A percentile compares a stretch with the other conserved stretches of the same genome.
These are phyloP conservation scores for Cordyceps javanica DNA, from an alignment of 2,329 filamentous ascomycete species.

Conservation along the genomic window DNA sequence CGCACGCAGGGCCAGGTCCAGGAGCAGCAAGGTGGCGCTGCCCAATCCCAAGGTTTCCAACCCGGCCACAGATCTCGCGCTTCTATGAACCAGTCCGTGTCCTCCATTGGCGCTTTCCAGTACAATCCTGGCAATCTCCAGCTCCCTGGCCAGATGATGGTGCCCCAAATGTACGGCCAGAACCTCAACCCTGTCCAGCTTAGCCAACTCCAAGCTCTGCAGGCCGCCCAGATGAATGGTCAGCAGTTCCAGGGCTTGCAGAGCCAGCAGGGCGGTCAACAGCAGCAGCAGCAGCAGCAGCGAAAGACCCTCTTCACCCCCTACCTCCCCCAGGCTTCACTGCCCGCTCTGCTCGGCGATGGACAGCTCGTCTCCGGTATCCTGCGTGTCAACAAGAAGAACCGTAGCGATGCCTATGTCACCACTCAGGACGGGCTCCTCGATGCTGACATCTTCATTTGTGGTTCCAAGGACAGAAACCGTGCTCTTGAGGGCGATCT, in stretches of 20 bases:
- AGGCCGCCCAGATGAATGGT: constrained; percentile 77
- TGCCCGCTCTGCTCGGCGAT: constrained; percentile 83
- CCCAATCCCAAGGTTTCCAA: constrained; percentile 71
- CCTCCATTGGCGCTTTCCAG: constrained; percentile 78
- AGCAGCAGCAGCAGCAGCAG: constrained; percentile 85
- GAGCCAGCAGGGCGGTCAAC: constrained; percentile 63
- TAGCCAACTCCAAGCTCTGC: constrained; percentile 84
- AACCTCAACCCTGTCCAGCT: constrained; percentile 84
- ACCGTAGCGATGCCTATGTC: constrained; percentile 96
- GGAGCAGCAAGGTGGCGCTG: constrained; percentile 42
- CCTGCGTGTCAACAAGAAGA: constrained; percentile 98
- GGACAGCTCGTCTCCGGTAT: constrained; percentile 95
- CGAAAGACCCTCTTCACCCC: constrained; percentile 98
- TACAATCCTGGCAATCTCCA: constrained; percentile 78
- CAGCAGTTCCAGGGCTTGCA: constrained; percentile 65
- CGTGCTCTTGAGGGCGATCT: constrained; percentile 93
- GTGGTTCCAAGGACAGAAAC: constrained; percentile 97
- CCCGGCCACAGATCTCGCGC: constrained; percentile 82
- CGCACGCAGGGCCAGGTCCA: constrained; percentile 69
- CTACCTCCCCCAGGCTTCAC: constrained; percentile 88
- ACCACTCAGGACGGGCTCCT: constrained; percentile 81
- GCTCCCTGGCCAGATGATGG: constrained; percentile 78
- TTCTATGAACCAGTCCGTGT: constrained; percentile 82
- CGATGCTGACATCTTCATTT: constrained; percentile 98
- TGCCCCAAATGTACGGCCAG: constrained; percentile 82